A percentile compares a stretch with the other conserved stretches of the same genome.
These are phyloP conservation scores for Coprinopsis marcescibilis DNA, from an alignment of 768 basidiomycete species.

Conservation along the genomic window DNA sequence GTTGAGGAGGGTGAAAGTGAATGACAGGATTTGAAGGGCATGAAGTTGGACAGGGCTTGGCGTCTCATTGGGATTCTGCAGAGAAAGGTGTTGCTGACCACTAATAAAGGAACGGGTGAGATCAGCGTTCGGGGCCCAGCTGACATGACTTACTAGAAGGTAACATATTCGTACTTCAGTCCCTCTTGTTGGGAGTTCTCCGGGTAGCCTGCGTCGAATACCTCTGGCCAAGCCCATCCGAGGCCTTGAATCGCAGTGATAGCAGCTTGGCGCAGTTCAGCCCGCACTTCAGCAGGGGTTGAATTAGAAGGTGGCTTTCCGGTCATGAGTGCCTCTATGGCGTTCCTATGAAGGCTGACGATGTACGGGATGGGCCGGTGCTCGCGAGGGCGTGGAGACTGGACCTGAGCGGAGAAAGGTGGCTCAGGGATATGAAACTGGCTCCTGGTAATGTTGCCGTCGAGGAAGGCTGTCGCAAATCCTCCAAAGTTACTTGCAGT, in stretches of 20 bases:
- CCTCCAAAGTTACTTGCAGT: too few species aligned
- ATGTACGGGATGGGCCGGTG: constrained; percentile 31
- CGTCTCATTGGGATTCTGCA: constrained; percentile 35
- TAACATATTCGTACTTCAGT: constrained; percentile 32
- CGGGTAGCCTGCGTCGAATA: constrained; percentile 44
- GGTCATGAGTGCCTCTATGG: constrained; percentile 31
- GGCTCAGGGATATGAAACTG: too few species aligned
- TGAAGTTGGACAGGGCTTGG: constrained; percentile 60
- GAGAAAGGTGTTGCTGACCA: constrained; percentile 47
- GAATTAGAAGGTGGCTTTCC: constrained; percentile 14
- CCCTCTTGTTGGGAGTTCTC: constrained; percentile 29
- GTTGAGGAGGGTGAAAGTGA: constrained; percentile 45
- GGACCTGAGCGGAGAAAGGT: too few species aligned
- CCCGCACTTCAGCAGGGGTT: constrained; percentile 6
- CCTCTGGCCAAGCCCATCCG: constrained; percentile 46
- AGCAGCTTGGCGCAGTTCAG: constrained; percentile 16
- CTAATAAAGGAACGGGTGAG: constrained; percentile 26
- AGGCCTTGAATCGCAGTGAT: constrained; percentile 28
- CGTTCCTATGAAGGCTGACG: constrained; percentile 36
- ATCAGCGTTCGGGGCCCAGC: too few species aligned
- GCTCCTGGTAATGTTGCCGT: too few species aligned
- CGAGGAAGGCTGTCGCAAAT: too few species aligned
- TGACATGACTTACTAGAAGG: constrained; percentile 33
- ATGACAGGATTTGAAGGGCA: constrained; percentile 57
- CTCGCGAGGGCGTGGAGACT: constrained; percentile 8